Conservation (phyloP, 306 rosid genomes). For the Pyrus communis region DNA sequence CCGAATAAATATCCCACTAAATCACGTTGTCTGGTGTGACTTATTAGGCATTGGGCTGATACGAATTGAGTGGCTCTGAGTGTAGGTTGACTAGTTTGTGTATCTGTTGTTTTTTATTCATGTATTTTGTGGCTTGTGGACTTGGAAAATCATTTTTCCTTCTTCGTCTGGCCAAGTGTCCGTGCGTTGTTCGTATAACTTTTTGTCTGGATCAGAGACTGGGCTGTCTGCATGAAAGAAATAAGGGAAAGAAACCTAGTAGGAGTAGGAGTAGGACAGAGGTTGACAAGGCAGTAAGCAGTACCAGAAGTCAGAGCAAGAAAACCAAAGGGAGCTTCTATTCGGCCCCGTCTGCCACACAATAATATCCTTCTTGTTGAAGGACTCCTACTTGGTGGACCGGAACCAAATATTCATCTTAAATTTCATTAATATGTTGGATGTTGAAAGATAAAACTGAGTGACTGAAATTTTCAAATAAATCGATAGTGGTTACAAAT, state of each 20-base stretch:
- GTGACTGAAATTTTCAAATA: too few relatives aligned
- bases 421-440: too few relatives aligned
- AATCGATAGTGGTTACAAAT: too few relatives aligned
- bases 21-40: neutral
- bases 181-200: neutral
- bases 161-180: neutral
- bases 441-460: too few relatives aligned
- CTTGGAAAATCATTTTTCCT: neutral
- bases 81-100: neutral
- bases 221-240: neutral
- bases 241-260: neutral
- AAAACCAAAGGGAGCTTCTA: neutral
- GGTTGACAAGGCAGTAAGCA: neutral
- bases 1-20: neutral
- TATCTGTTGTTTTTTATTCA: neutral
- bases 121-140: neutral
- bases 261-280: too few relatives aligned
- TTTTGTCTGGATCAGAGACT: neutral
- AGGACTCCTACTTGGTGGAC: too few relatives aligned
- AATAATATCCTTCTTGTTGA: too few relatives aligned
- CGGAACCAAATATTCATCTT: too few relatives aligned
- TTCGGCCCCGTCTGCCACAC: too few relatives aligned
- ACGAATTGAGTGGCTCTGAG: too few relatives aligned
- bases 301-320: neutral
- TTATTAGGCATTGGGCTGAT: neutral